phyloP scores from a whole-genome alignment of 805 yeast genomes.

The Metschnikowia aberdeeniae region DNA sequence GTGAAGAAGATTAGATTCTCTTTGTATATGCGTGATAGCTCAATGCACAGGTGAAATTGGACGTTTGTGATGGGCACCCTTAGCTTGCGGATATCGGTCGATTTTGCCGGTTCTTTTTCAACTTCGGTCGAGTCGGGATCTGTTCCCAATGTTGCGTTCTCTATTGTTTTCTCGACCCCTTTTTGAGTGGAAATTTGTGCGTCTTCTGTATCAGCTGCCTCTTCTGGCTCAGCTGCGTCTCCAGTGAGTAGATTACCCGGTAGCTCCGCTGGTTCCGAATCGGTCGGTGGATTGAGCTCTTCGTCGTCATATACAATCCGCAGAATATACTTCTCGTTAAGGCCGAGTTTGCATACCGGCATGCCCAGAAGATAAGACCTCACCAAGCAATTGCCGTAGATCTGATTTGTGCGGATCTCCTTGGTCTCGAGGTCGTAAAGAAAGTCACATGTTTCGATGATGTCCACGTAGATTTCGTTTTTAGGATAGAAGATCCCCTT shows the following conservation, averaged over 20 bases:
- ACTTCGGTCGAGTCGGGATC: conserved; percentile 6
- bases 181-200: no score
- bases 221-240: conserved; percentile 2
- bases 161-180: no score
- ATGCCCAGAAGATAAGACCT: conserved; percentile 41
- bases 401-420: conserved; percentile 28
- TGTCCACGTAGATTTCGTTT: conserved; percentile 41
- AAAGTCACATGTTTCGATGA: conserved; percentile 38
- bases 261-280: not conserved
- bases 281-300: conserved; percentile 4
- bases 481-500: conserved; percentile 43
- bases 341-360: conserved; percentile 41
- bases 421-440: conserved; percentile 29
- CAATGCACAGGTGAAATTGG: conserved; percentile 65
- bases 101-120: no score
- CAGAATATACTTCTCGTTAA: conserved; percentile 36
- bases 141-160: not conserved
- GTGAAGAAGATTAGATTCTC: conserved; percentile 69
- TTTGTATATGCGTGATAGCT: conserved; percentile 61
- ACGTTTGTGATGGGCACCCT: conserved; percentile 35
- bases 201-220: not conserved
- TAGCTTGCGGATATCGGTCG: not conserved
- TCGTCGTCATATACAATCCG: conserved; percentile 26
- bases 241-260: conserved; percentile 11
- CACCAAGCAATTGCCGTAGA: conserved; percentile 32